Evolutionary conservation across 2,329 filamentous ascomycete genomes (phyloP), one percentile per base, ranked within the genome.

Genomic region (Arthrocladium fulminans): DNA sequence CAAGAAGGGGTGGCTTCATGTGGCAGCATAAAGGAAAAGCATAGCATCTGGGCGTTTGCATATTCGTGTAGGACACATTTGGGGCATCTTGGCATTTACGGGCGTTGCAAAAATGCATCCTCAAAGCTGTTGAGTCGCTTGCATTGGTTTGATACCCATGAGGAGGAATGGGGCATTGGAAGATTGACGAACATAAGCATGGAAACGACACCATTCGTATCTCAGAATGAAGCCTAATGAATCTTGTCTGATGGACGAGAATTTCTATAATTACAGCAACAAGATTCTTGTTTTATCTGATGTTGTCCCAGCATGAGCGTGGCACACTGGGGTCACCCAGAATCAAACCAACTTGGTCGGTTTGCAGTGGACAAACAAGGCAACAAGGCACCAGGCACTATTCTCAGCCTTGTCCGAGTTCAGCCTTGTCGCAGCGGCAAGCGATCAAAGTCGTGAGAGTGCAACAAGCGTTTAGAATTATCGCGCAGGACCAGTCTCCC

Each of bases 81-180:
- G 42, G 17, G 23, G 29, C 10, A 29, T 29, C 13, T 13, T 29
- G 10, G 44, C 44, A 47, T 47, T 47, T 47, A 27, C 34, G 22
- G 44, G 44, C 13, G 44, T 47, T 32, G 13, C 2, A 20, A 20
- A 19, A 22, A 13, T 20, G 19, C 19, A 15, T 44, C 49, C 29
- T 12, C 17, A 19, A 32, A 13, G 50, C 46, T 46, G 49, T 51
- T 53, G 17, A 22, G 4, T 6, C 17, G 6, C 53, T 56, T 53
- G 51, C 52, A 58, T 57, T 53, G 56, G 54, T 55, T 55, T 55
- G 49, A 58, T 58, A 58, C 56, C 56, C 55, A 47, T 39, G 50
- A 23, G 54, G 52, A 56, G 49, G 52, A 56, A 35, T 29, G 44
- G 12, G 15, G 27, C 13, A 29, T 45, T 29, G 44, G 22, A 15